These are phyloP conservation scores for Magnolia sinica DNA, from an alignment of 164 flowering plant genomes.

Conservation along the genomic window DNA sequence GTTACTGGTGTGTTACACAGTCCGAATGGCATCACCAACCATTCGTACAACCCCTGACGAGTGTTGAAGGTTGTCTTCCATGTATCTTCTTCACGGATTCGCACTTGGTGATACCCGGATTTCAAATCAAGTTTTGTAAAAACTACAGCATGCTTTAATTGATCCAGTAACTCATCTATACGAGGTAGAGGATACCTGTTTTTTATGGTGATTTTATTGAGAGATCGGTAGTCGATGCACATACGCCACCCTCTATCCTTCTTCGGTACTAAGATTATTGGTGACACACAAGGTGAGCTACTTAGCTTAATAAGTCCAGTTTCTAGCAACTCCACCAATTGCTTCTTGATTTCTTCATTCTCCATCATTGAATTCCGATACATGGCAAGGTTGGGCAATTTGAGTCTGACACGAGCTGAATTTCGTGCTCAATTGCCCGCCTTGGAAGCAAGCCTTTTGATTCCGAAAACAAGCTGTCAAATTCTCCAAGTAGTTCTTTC, in stretches of 20 bases:
- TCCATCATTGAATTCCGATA: neutral
- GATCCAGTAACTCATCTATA: conserved; percentile 3
- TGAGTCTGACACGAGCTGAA: neutral
- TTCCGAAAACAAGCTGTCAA: no score
- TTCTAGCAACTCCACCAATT: conserved; percentile 10
- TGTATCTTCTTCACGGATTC: no score
- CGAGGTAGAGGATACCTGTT: neutral
- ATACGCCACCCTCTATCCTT: neutral
- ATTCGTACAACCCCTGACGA: no score
- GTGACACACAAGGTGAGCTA: neutral
- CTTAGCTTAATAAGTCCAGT: neutral
- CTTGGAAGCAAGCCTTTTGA: conserved; percentile 1
- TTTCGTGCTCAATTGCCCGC: neutral
- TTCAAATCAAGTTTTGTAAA: neutral
- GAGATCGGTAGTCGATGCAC: neutral
- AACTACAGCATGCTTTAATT: neutral
- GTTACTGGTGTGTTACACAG: neutral
- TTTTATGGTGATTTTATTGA: conserved; percentile 4
- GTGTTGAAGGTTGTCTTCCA: no score
- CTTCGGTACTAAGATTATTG: neutral
- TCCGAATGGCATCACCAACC: neutral
- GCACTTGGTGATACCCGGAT: no score
- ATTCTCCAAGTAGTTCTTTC: no score
- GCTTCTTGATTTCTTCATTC: neutral
- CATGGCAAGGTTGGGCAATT: neutral